Evolutionary conservation across 23 red algal species (phyloP), one percentile per base, ranked within the genome.

Genomic region (Gracilariopsis chorda): DNA sequence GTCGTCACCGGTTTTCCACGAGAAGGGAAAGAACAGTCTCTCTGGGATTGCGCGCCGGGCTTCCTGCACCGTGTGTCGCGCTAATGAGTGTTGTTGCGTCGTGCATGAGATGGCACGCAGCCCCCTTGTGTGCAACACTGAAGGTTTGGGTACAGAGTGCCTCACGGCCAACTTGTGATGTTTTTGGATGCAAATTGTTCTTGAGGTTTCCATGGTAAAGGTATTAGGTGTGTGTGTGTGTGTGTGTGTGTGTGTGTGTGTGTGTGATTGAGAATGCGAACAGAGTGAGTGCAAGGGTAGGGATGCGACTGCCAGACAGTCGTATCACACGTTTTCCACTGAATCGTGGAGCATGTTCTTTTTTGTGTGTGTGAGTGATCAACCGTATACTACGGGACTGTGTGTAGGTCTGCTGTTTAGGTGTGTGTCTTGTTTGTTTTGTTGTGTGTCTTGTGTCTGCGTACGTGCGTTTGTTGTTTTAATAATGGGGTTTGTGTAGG

Each of bases 171-270:
- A 42, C 67, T 46, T 73, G 40, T 46, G 67, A 73, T 36, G 37
- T 36, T 25, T 68, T 45, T 36, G 67, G 67, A 27, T 73, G 67
- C 67, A 73, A 39, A 45, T 16, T 23, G 67, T 27, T 73, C 67
- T 73, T 73, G 67, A 73, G 67, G 67, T 37, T 46, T 73, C n/a
- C 32, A 28, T 73, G 67, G 40, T 73, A 73, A 73, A 73, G 67
- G 67, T 73, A 73, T 36, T 45, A 37, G 67, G 67, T 25, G 67
- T 47, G 67, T 73, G 67, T 73, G 67, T 46, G 67, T 73, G 67
- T 73, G 67, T 73, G 67, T 47, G 67, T 47, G 67, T 73, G 67
- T 73, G 67, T 73, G 67, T 47, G 63, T 69, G 29, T 69, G 34
- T 69, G 67, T 70, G 64, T 70, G 63, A 7, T n/a, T 70, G n/a